Evolutionary conservation across 1,139 yeast species (phyloP), one percentile per base, ranked within the genome.

Genomic region (Scheffersomyces insectosa): DNA sequence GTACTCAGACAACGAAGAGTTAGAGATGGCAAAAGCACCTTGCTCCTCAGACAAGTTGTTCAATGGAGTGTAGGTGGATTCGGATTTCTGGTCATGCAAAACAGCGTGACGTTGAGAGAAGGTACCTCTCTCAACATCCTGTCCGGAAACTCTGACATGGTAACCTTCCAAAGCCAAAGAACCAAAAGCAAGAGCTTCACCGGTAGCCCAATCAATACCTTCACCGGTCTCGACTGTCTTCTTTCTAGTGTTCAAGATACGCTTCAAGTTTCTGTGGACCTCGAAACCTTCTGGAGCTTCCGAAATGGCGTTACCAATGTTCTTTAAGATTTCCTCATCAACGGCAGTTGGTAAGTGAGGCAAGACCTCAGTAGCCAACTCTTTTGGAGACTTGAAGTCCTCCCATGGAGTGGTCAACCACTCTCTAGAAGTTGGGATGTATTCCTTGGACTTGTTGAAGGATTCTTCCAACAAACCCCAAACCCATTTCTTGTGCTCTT

Each of bases 51-150:
- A 75, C 55, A 91, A 76, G 64, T 87, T 77, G 66, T 87, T 80
- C 66, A 93, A 79, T 57, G 99, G 98, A 49, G 90, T 85, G 72
- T 86, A 83, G 25, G 88, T 82, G 41, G 73, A 73, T 70, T 91
- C 98, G 42, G 87, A 84, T 46, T 82, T 76, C 76, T 93, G 99
- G 70, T 95, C 99, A 68, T 95, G 99, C 66, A 93, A 79, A 41
- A 93, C 98, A 44, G 99, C 95, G 65, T 93, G 99, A 77, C 99
- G 95, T 77, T 93, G 99, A 47, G 99, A 93, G 80, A 93, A 93
- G 38, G 99, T 93, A 79, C 99, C 99, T 83, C 99, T 90, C 80
- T 95, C 99, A 54, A 93, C 99, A 81, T 93, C 99, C 77, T 93
- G 98, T 66, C 99, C 99, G 41, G 97, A 88, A 44, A 93, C 87